Conservation (phyloP, 2,329 filamentous ascomycete genomes). For the Spiromastix sp. region DNA sequence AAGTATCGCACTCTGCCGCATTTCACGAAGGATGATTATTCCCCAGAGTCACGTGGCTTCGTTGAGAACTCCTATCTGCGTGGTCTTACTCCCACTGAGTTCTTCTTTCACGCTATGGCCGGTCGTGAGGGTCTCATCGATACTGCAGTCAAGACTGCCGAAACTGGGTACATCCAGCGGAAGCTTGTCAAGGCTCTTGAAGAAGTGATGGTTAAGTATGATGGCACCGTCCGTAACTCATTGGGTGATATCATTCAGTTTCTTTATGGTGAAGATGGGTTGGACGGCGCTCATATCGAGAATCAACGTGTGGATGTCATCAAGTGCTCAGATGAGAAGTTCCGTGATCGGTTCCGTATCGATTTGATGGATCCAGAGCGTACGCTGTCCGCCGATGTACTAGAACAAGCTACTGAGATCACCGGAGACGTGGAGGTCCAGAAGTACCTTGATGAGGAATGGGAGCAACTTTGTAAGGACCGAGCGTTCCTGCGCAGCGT, state of each 20-base stretch:
- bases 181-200: slow-evolving; percentile 96
- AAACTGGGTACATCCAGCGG: slow-evolving; percentile 98
- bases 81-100: slow-evolving; percentile 88
- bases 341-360: slow-evolving; percentile 71
- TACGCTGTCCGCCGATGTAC: slow-evolving; percentile 55
- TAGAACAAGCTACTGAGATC: slow-evolving; percentile 82
- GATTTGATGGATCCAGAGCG: slow-evolving; percentile 68
- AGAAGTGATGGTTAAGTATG: slow-evolving; percentile 95
- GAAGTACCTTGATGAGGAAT: slow-evolving; percentile 78
- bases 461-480: slow-evolving; percentile 64
- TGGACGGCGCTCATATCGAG: slow-evolving; percentile 89
- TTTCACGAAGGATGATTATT: slow-evolving; percentile 99
- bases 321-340: slow-evolving; percentile 64
- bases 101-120: slow-evolving; percentile 99
- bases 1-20: slow-evolving; percentile 95
- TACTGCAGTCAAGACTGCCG: slow-evolving; percentile 97
- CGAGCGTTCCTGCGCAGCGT: slow-evolving; percentile 63
- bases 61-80: slow-evolving; percentile 98
- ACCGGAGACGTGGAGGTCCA: slow-evolving; percentile 81
- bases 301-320: slow-evolving; percentile 84
- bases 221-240: slow-evolving; percentile 94
- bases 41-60: slow-evolving; percentile 90
- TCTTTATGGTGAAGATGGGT: slow-evolving; percentile 91
- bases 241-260: slow-evolving; percentile 95
- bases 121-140: slow-evolving; percentile 99